phyloP scores from a whole-genome alignment of 2,329 filamentous ascomycete species.

The Corniculantispora saksenae region DNA sequence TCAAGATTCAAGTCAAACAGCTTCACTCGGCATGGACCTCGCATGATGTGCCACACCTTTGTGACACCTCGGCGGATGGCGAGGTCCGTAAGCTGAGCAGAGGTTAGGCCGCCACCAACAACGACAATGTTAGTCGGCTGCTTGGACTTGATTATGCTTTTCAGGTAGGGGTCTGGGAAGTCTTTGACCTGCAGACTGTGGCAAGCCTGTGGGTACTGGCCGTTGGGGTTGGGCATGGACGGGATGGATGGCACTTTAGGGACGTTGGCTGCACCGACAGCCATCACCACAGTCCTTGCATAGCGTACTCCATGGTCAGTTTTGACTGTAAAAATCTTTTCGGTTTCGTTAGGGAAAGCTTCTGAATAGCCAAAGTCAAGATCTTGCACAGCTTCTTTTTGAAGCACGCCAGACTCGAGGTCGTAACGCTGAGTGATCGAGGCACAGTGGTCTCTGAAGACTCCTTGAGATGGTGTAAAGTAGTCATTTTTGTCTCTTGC shows the following conservation, averaged over 20 bases:
- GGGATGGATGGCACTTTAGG: slow-evolving; percentile 49
- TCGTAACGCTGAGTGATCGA: slow-evolving; percentile 58
- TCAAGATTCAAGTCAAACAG: slow-evolving; percentile 75
- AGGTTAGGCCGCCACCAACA: slow-evolving; percentile 74
- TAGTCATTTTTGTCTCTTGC: slow-evolving; percentile 70
- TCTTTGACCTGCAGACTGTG: slow-evolving; percentile 66
- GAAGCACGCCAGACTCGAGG: slow-evolving; percentile 51
- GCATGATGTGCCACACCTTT: slow-evolving; percentile 71
- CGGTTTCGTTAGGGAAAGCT: slow-evolving; percentile 44
- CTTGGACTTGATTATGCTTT: slow-evolving; percentile 44
- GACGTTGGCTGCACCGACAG: slow-evolving; percentile 67
- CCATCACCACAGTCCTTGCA: slow-evolving; percentile 66
- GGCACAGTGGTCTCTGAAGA: slow-evolving; percentile 64
- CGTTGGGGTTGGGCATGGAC: slow-evolving; percentile 30
- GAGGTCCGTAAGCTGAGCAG: slow-evolving; percentile 71
- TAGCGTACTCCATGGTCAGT: slow-evolving; percentile 57
- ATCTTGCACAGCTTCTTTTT: slow-evolving; percentile 60
- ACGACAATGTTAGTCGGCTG: slow-evolving; percentile 65
- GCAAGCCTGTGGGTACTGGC: slow-evolving; percentile 45
- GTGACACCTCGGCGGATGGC: slow-evolving; percentile 64
- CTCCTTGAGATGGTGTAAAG: slow-evolving; percentile 61
- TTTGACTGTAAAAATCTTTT: slow-evolving; percentile 65
- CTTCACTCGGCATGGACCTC: slow-evolving; percentile 62
- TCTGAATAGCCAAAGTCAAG: slow-evolving; percentile 58
- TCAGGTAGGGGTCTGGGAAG: slow-evolving; percentile 57